Evolutionary conservation across 2,329 filamentous ascomycete species (phyloP).

Genomic region (Xylariaceae sp.): DNA sequence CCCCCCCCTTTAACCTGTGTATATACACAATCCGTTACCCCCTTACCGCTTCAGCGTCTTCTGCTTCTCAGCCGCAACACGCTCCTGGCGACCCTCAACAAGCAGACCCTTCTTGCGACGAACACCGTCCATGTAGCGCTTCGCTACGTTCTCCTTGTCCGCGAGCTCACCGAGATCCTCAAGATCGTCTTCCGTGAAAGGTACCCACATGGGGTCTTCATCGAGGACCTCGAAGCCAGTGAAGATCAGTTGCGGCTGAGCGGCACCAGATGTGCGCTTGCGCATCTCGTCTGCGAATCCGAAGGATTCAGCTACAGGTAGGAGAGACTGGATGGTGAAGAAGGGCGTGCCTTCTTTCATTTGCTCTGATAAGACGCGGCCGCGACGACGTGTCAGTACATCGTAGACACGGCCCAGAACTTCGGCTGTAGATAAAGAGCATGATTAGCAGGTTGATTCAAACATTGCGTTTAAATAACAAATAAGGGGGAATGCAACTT

Average conservation of each 20-base stretch:
- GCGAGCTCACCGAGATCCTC: slow-evolving; percentile 93
- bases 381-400: slow-evolving; percentile 90
- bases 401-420: slow-evolving; percentile 93
- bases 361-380: slow-evolving; percentile 80
- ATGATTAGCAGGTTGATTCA: slow-evolving; percentile 6
- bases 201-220: slow-evolving; percentile 97
- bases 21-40: neutral
- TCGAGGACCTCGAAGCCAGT: slow-evolving; percentile 88
- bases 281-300: slow-evolving; percentile 96
- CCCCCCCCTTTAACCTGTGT: neutral
- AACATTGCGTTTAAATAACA: neutral
- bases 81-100: slow-evolving; percentile 69
- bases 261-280: slow-evolving; percentile 84
- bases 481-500: slow-evolving; percentile 32
- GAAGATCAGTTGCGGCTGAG: slow-evolving; percentile 89
- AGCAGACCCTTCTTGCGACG: slow-evolving; percentile 81
- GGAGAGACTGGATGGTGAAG: slow-evolving; percentile 82
- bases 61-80: slow-evolving; percentile 89
- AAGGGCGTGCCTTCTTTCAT: slow-evolving; percentile 96
- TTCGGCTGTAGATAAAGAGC: slow-evolving; percentile 53
- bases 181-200: slow-evolving; percentile 90
- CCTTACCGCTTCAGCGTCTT: slow-evolving; percentile 58
- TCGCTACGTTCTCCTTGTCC: slow-evolving; percentile 92
- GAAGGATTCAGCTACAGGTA: slow-evolving; percentile 92
- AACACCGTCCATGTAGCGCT: slow-evolving; percentile 90